A percentile compares a stretch with the other conserved stretches of the same genome.
phyloP scores from a whole-genome alignment of 1,139 yeast genomes.

The Blastobotrys petasosporus region DNA sequence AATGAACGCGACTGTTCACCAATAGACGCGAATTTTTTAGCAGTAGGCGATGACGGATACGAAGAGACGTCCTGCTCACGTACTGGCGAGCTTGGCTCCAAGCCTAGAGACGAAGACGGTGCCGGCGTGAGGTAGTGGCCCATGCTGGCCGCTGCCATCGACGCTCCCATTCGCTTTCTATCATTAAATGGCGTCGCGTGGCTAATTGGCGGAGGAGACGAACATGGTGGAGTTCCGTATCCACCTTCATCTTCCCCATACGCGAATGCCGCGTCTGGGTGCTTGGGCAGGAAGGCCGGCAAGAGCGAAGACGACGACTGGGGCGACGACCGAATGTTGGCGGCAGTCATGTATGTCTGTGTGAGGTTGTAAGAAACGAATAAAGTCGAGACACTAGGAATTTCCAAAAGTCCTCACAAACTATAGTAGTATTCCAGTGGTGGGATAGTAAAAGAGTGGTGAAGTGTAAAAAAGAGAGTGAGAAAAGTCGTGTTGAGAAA shows the following conservation, averaged over 20 bases:
- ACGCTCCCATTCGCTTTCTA: no score
- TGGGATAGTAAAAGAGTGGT: conserved; percentile 6
- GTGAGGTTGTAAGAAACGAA: no score
- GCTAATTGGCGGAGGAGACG: conserved; percentile 7
- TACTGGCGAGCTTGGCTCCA: conserved; percentile 10
- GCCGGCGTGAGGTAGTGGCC: conserved; percentile 28
- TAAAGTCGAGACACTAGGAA: no score
- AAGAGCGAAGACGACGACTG: conserved; percentile 12
- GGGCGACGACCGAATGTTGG: conserved; percentile 10
- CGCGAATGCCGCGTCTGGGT: conserved; percentile 2
- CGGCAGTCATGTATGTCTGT: not conserved
- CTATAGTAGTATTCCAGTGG: no score
- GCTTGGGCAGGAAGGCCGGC: conserved; percentile 21
- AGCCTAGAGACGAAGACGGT: conserved; percentile 20
- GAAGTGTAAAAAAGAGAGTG: not conserved
- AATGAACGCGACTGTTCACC: conserved; percentile 19
- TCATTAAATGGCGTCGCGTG: not conserved
- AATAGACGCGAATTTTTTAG: conserved; percentile 16
- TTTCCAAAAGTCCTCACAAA: no score
- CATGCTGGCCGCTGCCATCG: no score
- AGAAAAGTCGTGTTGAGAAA: not conserved
- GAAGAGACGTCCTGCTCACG: conserved; percentile 7
- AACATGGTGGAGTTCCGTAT: conserved; percentile 7
- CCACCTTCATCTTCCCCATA: conserved; percentile 7
- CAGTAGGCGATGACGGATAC: conserved; percentile 4